Conservation (phyloP, 2,329 filamentous ascomycete genomes). For the Lachnum nothofagi region DNA sequence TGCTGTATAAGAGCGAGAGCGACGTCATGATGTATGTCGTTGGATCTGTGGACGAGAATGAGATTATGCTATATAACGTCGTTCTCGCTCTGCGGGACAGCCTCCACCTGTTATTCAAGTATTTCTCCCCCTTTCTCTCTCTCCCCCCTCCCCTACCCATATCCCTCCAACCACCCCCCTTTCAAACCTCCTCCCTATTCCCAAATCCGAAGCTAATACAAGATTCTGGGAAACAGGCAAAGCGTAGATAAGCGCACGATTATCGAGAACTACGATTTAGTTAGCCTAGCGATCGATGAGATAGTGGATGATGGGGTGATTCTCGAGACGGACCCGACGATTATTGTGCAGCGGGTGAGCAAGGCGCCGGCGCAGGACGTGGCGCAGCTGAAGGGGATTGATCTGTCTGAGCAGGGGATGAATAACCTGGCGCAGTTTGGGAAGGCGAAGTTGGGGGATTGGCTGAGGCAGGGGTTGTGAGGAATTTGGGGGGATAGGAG, state of each 20-base stretch:
- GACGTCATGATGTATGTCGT: conserved; percentile 97
- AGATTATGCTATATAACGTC: conserved; percentile 92
- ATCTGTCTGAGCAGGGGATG: conserved; percentile 91
- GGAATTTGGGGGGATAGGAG: conserved; percentile 1
- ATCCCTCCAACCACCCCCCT: background rate
- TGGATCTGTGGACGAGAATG: conserved; percentile 87
- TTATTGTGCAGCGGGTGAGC: conserved; percentile 88
- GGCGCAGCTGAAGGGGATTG: conserved; percentile 82
- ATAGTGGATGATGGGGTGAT: conserved; percentile 94
- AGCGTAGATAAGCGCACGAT: conserved; percentile 96
- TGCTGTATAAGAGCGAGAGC: conserved; percentile 96
- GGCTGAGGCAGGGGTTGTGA: conserved; percentile 78
- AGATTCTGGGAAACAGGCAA: conserved; percentile 57
- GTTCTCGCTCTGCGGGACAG: conserved; percentile 86
- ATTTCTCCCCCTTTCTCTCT: conserved; percentile 30
- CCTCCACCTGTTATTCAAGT: conserved; percentile 90
- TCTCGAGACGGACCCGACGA: conserved; percentile 91
- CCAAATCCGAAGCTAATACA: background rate
- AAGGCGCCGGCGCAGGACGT: conserved; percentile 86
- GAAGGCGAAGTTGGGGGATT: conserved; percentile 84
- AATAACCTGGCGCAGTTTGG: conserved; percentile 92
- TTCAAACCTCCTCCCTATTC: background rate
- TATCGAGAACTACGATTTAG: conserved; percentile 96
- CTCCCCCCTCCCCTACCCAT: conserved; percentile 1
- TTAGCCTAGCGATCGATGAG: conserved; percentile 90